Evolutionary conservation across 331 rosid genomes (phyloP), one percentile per base, ranked within the genome.

Genomic region (Stylosanthes scabra): DNA sequence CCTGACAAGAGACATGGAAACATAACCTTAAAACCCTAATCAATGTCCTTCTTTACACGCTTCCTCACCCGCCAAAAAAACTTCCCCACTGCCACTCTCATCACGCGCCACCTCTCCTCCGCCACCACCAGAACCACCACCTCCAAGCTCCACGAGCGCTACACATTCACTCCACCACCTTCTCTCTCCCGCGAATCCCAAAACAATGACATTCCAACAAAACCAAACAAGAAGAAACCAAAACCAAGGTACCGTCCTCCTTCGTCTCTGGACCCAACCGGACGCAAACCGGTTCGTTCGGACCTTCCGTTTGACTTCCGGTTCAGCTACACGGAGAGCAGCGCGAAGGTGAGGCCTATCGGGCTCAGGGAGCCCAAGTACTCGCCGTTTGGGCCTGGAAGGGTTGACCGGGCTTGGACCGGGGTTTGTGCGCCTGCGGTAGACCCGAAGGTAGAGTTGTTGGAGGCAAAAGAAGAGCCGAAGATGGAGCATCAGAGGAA

Each of bases 361-460:
- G 96, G 97, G 49, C 90, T 94, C 2, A 79, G 97, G 47, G 99
- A 88, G 46, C 97, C 97, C 46, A 89, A 91, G 83, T 94, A 88
- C 85, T 94, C 99, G n/a, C 99, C 96, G 0, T 87, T 94, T 51
- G 94, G 99, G 57, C 91, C 97, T 5, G 90, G 83, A 42, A 80
- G 93, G 71, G 50, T 94, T 8, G 89, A 89, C 75, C 86, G 92
- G 8, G 68, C 72, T 1, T 94, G 97, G 99, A 85, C 94, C 20
- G 96, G 99, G 15, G 99, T 94, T 20, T 91, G 96, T 9, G 97
- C 97, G 2, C 96, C 96, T 5, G 99, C 90, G 7, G 84, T 84
- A 74, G 88, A 89, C 79, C 88, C 92, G 13, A 91, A 77, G 80
- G 93, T 83, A 75, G 74, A 70, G 82, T 70, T 72, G 3, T 57